Base-by-base conservation (phyloP, 176 grass and related monocot species). In the Lolium multiflorum region DNA sequence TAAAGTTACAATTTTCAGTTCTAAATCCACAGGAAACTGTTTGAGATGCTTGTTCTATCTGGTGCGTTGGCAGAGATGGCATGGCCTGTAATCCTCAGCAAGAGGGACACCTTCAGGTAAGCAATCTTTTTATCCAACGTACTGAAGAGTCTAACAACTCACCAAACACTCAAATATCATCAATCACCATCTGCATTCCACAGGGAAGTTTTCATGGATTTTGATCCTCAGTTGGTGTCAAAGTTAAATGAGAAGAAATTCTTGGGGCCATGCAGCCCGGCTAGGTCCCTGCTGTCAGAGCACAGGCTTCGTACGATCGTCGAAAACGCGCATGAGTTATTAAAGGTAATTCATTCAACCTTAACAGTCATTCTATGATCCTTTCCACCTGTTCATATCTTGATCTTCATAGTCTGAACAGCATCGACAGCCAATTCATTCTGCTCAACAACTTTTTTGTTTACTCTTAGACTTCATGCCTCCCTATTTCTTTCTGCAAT, bases 141-240 rank as follows among this genome's bases (percentile, higher is more conserved):
- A 62, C 52, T 63, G 6, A 47, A 88, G 13, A 75, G n/a, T 56
- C 35, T 37, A 44, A 78, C n/a, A 78, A 18, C 24, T 59, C 35
- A 31, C 9, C 52, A 70, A 71, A 54, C 31, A 46, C 16, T 88
- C 48, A 25, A 38, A 60, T 20, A 15, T 69, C 51, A 55, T 77
- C 58, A 60, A 67, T 28, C 22, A 18, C 15, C 35, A 73, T 24
- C 28, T 21, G 24, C 47, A 80, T 89, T 87, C 12, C 66, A 98
- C 87, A 98, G 97, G 89, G 94, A 97, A 71, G 92, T 90, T 26
- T 97, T 99, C 87, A 90, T 97, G 94, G 89, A 89, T 90, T 99
- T 99, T 44, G 94, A 99, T 21, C 94, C 94, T 20, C 28, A 50
- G 1, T 14, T 84, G 72, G 94, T 99, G 31, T 92, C 94, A 7